Conservation (phyloP, 345 rosid genomes). For the Schrenkiella parvula region DNA sequence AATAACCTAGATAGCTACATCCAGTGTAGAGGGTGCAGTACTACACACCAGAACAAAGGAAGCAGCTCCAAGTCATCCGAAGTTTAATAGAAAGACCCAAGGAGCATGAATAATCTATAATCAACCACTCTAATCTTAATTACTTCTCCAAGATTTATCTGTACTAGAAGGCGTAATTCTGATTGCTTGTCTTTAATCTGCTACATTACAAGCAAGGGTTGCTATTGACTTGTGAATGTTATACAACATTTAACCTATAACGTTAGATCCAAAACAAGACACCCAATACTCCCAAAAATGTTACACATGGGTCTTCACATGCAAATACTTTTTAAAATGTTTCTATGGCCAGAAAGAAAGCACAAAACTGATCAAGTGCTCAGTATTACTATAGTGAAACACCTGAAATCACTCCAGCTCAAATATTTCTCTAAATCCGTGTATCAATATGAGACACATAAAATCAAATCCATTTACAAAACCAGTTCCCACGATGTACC, state of each 20-base stretch:
- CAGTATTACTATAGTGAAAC: background rate
- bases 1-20: background rate
- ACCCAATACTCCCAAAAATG: background rate
- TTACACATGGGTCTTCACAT: background rate
- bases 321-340: background rate
- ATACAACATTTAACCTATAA: background rate
- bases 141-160: background rate
- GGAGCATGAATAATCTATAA: background rate
- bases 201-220: background rate
- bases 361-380: background rate
- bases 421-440: background rate
- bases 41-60: background rate
- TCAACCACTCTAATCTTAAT: background rate
- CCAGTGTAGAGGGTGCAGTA: background rate
- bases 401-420: background rate
- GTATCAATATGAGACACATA: background rate
- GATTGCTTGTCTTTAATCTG: conserved; percentile 1
- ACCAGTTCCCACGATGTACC: background rate
- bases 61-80: conserved; percentile 6
- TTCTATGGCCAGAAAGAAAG: background rate
- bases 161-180: background rate
- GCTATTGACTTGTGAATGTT: background rate
- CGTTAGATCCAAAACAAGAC: background rate
- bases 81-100: background rate
- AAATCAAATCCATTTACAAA: too few species aligned